These are phyloP conservation scores for Metarhizium rileyi DNA, from an alignment of 2,329 filamentous ascomycete species.

Conservation along the genomic window DNA sequence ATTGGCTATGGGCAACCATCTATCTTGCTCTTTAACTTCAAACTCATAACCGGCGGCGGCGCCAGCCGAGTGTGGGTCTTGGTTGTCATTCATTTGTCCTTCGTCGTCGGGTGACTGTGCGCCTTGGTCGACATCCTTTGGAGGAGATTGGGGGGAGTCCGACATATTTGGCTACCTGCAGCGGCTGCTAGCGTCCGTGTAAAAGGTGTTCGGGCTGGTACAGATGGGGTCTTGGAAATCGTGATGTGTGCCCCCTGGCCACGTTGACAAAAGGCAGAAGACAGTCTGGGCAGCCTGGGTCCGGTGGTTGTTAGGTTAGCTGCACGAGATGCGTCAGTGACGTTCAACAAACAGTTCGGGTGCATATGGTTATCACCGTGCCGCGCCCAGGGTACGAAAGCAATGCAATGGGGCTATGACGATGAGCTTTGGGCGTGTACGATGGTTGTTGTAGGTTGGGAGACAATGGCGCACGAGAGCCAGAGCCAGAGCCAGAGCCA, in stretches of 20 bases:
- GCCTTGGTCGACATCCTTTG: conserved; percentile 90
- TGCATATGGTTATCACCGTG: conserved; percentile 19
- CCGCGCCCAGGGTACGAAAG: conserved; percentile 18
- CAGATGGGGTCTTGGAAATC: conserved; percentile 32
- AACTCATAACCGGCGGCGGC: conserved; percentile 74
- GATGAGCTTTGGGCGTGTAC: conserved; percentile 8
- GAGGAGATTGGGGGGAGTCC: conserved; percentile 73
- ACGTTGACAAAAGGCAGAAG: conserved; percentile 46
- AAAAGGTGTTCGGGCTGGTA: conserved; percentile 46
- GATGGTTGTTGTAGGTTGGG: conserved; percentile 7
- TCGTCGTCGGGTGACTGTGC: conserved; percentile 90
- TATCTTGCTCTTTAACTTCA: conserved; percentile 98
- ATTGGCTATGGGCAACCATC: conserved; percentile 99
- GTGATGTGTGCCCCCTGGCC: conserved; percentile 50
- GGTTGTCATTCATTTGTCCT: conserved; percentile 83
- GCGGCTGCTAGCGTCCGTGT: conserved; percentile 53
- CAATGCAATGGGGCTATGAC: conserved; percentile 6
- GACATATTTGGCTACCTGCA: conserved; percentile 84
- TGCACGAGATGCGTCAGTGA: conserved; percentile 46
- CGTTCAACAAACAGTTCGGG: conserved; percentile 18
- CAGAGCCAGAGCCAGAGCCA: not conserved
- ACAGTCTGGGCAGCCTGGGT: conserved; percentile 11
- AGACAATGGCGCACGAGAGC: conserved; percentile 7
- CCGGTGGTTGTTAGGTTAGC: conserved; percentile 32
- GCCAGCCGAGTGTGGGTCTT: conserved; percentile 61